A percentile compares a stretch with the other conserved stretches of the same genome.
Conservation (phyloP, 176 grass and related monocot species). For the Hyparrhenia diplandra region DNA sequence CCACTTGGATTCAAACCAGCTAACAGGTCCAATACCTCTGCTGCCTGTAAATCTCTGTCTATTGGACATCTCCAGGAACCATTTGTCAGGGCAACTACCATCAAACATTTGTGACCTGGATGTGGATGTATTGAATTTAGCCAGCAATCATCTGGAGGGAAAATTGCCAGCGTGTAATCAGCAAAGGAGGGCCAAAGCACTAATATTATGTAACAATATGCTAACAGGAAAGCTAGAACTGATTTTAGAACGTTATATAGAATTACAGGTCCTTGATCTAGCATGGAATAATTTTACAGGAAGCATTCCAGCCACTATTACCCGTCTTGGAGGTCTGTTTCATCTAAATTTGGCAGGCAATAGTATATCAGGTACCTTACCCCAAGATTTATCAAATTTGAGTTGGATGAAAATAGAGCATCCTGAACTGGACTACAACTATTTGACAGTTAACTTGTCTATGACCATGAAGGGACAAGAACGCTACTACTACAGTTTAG, state of each 20-base stretch:
- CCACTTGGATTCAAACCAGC: neutral
- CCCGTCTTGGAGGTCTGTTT: neutral
- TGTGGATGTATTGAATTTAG: fast-evolving
- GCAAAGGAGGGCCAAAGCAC: fast-evolving
- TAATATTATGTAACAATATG: slow-evolving; percentile 7
- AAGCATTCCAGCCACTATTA: neutral
- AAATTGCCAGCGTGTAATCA: neutral
- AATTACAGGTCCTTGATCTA: slow-evolving; percentile 2
- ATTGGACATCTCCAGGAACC: slow-evolving; percentile 2
- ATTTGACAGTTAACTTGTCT: neutral
- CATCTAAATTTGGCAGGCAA: neutral
- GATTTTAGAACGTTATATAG: neutral
- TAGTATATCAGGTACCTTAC: neutral
- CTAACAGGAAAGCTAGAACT: neutral
- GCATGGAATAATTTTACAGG: neutral
- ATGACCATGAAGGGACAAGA: neutral
- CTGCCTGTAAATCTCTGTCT: neutral
- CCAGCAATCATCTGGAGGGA: neutral
- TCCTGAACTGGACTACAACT: too few species aligned
- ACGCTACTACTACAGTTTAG: neutral
- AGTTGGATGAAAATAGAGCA: neutral
- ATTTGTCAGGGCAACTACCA: neutral
- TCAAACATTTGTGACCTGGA: neutral
- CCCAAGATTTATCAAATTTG: neutral
- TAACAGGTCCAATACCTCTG: neutral